Conservation (phyloP, 352 stramenopile genomes). For the Phytopythium oedochilum region DNA sequence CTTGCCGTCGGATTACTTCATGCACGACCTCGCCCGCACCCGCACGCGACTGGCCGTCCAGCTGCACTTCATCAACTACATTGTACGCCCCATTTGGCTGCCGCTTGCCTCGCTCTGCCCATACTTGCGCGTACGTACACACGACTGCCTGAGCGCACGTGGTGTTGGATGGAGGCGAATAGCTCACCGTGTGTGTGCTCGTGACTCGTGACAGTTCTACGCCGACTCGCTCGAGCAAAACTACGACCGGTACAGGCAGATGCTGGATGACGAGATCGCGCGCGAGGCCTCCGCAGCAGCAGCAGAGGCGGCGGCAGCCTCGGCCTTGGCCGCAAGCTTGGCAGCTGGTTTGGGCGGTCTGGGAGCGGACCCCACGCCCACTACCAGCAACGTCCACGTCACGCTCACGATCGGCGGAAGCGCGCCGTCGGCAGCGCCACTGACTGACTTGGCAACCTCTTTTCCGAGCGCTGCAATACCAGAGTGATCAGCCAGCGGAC, state of each 20-base stretch:
- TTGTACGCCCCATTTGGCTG: slow-evolving; percentile 68
- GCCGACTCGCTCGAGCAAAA: slow-evolving; percentile 64
- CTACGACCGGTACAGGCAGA: slow-evolving; percentile 45
- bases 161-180: neutral
- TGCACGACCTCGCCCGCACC: slow-evolving; percentile 53
- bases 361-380: neutral
- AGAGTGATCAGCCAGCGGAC: neutral
- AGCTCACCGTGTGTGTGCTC: neutral
- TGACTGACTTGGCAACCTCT: neutral
- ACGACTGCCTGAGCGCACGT: no score
- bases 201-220: slow-evolving; percentile 39
- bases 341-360: neutral
- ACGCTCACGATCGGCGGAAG: neutral
- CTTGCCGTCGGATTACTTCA: slow-evolving; percentile 61
- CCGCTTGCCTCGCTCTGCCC: slow-evolving; percentile 54
- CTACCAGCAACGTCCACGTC: slow-evolving; percentile 2
- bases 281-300: neutral
- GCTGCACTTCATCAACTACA: slow-evolving; percentile 75
- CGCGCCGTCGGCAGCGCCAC: neutral
- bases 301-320: neutral
- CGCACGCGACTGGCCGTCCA: slow-evolving; percentile 56
- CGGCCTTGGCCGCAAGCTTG: neutral
- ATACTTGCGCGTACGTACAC: slow-evolving; percentile 38
- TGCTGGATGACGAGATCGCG: slow-evolving; percentile 29
- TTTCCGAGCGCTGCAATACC: neutral